Evolutionary conservation across 2,329 filamentous ascomycete species (phyloP).

Genomic region (Macrophomina tecta): DNA sequence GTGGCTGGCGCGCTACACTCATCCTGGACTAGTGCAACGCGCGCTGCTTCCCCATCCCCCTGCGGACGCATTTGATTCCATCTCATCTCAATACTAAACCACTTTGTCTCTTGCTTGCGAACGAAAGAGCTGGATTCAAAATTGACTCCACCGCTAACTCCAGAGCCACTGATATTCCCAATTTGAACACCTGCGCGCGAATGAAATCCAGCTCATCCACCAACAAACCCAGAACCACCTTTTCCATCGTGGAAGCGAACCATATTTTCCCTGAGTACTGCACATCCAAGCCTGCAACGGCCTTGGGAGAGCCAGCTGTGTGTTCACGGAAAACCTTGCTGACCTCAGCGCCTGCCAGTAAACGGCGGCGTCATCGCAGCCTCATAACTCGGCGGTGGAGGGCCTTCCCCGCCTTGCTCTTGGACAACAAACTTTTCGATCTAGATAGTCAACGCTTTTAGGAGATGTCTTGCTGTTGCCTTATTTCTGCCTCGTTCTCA

Average conservation of each 20-base stretch:
- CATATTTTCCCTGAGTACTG: not conserved
- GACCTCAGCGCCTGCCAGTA: too few species aligned
- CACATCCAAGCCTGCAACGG: not conserved
- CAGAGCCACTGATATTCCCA: too few species aligned
- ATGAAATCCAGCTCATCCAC: too few species aligned
- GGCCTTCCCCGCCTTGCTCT: not conserved
- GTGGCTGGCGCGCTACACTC: too few species aligned
- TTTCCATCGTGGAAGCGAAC: too few species aligned
- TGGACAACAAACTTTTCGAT: not conserved
- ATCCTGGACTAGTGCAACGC: not conserved
- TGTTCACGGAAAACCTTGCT: not conserved
- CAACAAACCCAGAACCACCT: too few species aligned
- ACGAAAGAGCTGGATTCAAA: too few species aligned
- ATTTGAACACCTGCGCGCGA: too few species aligned
- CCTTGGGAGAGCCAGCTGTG: not conserved
- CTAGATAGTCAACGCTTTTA: not conserved
- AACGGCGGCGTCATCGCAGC: not conserved
- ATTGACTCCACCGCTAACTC: too few species aligned
- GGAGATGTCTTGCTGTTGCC: not conserved
- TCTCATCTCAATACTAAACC: not conserved
- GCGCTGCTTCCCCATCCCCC: not conserved
- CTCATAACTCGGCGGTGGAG: conserved; percentile 2
- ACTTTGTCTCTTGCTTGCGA: not conserved
- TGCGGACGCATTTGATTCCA: not conserved
- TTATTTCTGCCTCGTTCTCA: not conserved